Evolutionary conservation across 73 alveolate species (phyloP).

Genomic region (Paramecium octaurelia): DNA sequence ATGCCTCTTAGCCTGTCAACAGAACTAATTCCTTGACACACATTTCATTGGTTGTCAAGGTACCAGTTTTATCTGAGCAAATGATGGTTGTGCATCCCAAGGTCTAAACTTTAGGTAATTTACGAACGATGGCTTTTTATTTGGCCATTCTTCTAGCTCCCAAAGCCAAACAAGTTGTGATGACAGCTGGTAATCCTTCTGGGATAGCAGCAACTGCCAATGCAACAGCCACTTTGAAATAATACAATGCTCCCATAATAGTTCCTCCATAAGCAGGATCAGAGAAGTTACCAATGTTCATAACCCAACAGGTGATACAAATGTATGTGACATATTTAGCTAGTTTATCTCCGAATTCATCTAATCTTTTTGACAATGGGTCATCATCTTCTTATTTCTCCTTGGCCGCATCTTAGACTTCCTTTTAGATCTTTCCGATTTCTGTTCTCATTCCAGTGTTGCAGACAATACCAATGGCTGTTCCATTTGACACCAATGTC

Average conservation of each 20-base stretch:
- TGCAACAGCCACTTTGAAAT: constrained; percentile 97
- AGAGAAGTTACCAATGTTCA: constrained; percentile 57
- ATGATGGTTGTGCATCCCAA: constrained; percentile 98
- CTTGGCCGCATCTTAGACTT: constrained; percentile 86
- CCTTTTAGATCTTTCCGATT: constrained; percentile 91
- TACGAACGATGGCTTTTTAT: constrained; percentile 57
- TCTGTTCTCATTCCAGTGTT: constrained; percentile 94
- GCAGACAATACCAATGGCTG: constrained; percentile 84
- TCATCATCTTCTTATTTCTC: constrained; percentile 83
- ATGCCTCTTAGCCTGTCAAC: constrained; percentile 47
- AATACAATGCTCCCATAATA: constrained; percentile 91
- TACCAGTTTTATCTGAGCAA: constrained; percentile 98
- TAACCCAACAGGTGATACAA: constrained; percentile 56
- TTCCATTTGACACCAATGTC: constrained; percentile 84
- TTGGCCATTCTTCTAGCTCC: constrained; percentile 85
- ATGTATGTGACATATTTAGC: constrained; percentile 80
- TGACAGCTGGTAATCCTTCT: constrained; percentile 99
- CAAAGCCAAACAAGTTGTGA: constrained; percentile 95
- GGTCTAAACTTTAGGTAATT: constrained; percentile 71
- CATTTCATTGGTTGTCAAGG: constrained; percentile 91
- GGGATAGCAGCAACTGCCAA: constrained; percentile 99
- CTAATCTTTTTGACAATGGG: constrained; percentile 92
- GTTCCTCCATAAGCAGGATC: constrained; percentile 58
- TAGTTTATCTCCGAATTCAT: constrained; percentile 87
- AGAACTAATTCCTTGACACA: constrained; percentile 73